Evolutionary conservation across 441 rosid genomes (phyloP), one percentile per base, ranked within the genome.

Genomic region (Heliophila coronopifolia): DNA sequence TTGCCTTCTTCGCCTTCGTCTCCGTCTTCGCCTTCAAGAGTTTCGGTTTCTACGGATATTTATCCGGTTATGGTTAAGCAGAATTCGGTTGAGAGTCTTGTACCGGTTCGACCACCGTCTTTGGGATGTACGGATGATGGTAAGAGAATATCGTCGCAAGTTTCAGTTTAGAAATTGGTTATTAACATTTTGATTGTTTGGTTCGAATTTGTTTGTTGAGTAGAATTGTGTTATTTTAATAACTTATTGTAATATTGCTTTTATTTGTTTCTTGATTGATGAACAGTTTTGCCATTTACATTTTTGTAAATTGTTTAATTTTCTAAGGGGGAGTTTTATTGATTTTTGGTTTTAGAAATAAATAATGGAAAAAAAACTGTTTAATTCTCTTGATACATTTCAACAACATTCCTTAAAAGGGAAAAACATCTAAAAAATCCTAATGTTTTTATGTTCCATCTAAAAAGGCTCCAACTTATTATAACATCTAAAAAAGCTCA

Each of bases 1-100:
- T 72, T 82, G 17, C 45, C 71, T 1, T 76, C 69, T 22, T 22
- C 70, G 9, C 65, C 70, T 37, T 65, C 54, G 1, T 67, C 74
- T 0, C 69, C 76, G n/a, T 16, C 23, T 24, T 49, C 71, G 15
- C 50, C 67, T 42, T 65, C 74, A 44, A 17, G 60, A 15, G 47
- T 55, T 54, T 69, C 75, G 15, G 44, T 63, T 19, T 31, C 57
- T 6, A 67, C 68, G 1, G 77, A 74, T 58, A 47, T 67, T 23
- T 66, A 30, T 40, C 61, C 76, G 5, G 51, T 64, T 38, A 67
- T 38, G 27, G 25, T 28, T 12, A 56, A 61, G 12, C 65, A 65
- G 56, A 71, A 50, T 52, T 51, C 26, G 7, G 49, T 18, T 42
- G 67, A 54, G 44, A 71, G 67, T 38, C 59, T 39, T 41, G 66